Evolutionary conservation across 441 rosid species (phyloP).

Genomic region (Adansonia madagascariensis): DNA sequence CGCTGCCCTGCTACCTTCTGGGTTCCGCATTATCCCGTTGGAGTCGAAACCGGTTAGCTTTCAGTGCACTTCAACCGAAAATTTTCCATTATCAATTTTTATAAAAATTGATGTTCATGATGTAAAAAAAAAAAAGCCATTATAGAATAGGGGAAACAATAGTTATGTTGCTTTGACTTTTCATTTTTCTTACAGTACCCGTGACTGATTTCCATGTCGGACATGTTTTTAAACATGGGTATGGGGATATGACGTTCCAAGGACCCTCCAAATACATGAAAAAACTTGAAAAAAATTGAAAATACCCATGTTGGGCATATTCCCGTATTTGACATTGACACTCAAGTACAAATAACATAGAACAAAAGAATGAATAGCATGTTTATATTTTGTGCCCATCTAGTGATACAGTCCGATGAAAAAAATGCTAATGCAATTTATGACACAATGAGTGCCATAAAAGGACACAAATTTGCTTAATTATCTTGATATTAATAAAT

Average conservation of each 20-base stretch:
- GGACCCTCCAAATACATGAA: too few species aligned
- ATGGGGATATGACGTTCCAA: too few species aligned
- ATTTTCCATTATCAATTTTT: background rate
- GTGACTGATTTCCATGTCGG: too few species aligned
- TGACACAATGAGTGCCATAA: background rate
- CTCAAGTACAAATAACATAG: too few species aligned
- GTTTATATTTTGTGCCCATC: background rate
- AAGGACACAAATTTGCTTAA: background rate
- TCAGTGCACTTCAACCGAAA: background rate
- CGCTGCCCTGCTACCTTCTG: constrained; percentile 90
- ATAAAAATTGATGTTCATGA: too few species aligned
- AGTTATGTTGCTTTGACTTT: too few species aligned
- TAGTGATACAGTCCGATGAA: background rate
- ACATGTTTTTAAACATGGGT: too few species aligned
- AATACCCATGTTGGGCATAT: too few species aligned
- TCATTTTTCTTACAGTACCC: too few species aligned
- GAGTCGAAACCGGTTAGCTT: constrained; percentile 77
- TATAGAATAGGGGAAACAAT: background rate
- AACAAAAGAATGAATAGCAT: background rate
- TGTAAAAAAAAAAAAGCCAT: too few species aligned
- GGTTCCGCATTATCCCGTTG: constrained; percentile 90
- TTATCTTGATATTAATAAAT: background rate
- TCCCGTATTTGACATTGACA: too few species aligned
- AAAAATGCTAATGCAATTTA: background rate
- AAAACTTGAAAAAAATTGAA: too few species aligned